Conservation (phyloP, 2,329 filamentous ascomycete genomes). For the Trichoderma sp. region DNA sequence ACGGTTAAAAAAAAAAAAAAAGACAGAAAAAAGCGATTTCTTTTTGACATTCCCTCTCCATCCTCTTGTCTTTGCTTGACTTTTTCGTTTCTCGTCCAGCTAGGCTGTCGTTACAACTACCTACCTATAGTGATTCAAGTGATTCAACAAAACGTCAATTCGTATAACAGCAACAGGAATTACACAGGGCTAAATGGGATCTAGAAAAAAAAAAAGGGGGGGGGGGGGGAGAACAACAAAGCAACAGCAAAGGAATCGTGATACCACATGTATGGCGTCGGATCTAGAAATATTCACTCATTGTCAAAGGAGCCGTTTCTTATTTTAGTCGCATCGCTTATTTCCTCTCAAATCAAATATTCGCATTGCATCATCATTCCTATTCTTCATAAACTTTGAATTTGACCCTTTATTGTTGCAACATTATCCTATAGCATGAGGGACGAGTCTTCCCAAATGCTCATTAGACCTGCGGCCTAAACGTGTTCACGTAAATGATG, state of each 20-base stretch:
- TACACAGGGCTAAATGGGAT: not conserved
- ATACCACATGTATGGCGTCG: not conserved
- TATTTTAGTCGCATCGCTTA: not conserved
- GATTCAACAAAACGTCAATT: not conserved
- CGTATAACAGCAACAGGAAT: not conserved
- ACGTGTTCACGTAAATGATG: not conserved
- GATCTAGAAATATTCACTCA: not conserved
- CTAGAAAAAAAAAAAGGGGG: not conserved
- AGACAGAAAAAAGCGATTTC: too few relatives aligned
- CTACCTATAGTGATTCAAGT: not conserved
- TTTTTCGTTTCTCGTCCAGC: too few relatives aligned
- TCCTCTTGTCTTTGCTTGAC: too few relatives aligned
- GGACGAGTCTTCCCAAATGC: not conserved
- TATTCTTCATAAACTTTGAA: not conserved
- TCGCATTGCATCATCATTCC: not conserved
- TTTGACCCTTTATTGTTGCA: not conserved
- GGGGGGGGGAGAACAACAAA: too few relatives aligned
- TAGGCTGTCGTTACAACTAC: not conserved
- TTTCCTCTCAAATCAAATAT: not conserved
- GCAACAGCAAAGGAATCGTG: not conserved
- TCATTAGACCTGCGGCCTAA: not conserved
- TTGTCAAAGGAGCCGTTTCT: not conserved
- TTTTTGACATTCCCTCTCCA: too few relatives aligned
- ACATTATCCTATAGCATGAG: slow-evolving; percentile 4
- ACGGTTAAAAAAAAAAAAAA: not conserved